phyloP scores from a whole-genome alignment of 805 yeast species.

The Scheffersomyces amazonensis region DNA sequence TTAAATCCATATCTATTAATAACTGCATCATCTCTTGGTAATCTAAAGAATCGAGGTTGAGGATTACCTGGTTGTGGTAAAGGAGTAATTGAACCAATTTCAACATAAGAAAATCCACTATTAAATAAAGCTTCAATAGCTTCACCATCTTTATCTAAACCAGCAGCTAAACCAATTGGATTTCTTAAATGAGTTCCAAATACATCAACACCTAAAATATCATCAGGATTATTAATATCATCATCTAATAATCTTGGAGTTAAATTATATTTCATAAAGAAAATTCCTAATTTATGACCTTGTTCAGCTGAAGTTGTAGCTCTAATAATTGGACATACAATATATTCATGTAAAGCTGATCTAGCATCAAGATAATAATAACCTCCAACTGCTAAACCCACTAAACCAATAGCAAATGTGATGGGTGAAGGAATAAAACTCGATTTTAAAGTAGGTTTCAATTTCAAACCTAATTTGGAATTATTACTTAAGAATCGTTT shows the following conservation, averaged over 20 bases:
- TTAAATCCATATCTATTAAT: slow-evolving; percentile 95
- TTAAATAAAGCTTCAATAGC: slow-evolving; percentile 79
- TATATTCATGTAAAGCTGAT: slow-evolving; percentile 78
- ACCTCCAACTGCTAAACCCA: slow-evolving; percentile 37
- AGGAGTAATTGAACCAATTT: slow-evolving; percentile 92
- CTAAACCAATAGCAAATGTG: slow-evolving; percentile 12
- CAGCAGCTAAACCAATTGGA: slow-evolving; percentile 95
- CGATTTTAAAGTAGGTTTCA: slow-evolving; percentile 9
- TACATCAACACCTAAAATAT: slow-evolving; percentile 52
- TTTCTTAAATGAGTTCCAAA: slow-evolving; percentile 66
- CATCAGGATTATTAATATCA: slow-evolving; percentile 37
- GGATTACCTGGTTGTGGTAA: slow-evolving; percentile 94
- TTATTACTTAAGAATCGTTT: not conserved
- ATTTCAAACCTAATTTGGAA: too few relatives aligned
- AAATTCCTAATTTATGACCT: slow-evolving; percentile 77
- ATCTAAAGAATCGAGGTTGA: slow-evolving; percentile 84
- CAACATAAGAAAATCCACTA: slow-evolving; percentile 85
- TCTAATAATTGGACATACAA: slow-evolving; percentile 75
- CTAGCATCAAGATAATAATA: slow-evolving; percentile 71
- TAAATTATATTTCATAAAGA: slow-evolving; percentile 64
- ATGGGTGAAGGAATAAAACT: slow-evolving; percentile 15
- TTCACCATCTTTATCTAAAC: slow-evolving; percentile 91
- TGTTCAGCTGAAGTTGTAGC: slow-evolving; percentile 74
- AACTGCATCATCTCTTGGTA: slow-evolving; percentile 83
- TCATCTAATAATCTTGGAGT: slow-evolving; percentile 60